These are phyloP conservation scores for Lumnitzera racemosa DNA, from an alignment of 345 rosid species.

Conservation along the genomic window DNA sequence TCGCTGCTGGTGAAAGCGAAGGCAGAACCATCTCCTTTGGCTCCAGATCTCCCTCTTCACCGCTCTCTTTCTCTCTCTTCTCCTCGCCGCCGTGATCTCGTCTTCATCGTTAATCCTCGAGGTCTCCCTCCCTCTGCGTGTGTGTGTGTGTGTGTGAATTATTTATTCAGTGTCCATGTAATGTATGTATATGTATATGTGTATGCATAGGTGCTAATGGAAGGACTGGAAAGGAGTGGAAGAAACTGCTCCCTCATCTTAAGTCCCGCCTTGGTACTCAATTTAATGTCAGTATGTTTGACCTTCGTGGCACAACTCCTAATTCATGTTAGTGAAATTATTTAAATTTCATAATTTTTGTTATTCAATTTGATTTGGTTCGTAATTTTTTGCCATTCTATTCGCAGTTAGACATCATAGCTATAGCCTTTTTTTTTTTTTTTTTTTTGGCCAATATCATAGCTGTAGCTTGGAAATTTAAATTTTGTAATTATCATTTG, in stretches of 20 bases:
- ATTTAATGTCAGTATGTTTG: slow-evolving; percentile 55
- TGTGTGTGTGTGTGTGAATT: background rate
- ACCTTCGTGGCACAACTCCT: background rate
- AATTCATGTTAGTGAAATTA: too few species aligned
- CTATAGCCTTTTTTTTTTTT: too few species aligned
- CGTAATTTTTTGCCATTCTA: too few species aligned
- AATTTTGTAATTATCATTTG: too few species aligned
- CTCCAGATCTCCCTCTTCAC: slow-evolving; percentile 44
- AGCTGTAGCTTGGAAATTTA: too few species aligned
- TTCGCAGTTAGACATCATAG: too few species aligned
- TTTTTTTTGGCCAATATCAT: too few species aligned
- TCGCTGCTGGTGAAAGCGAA: slow-evolving; percentile 16
- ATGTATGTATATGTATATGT: background rate
- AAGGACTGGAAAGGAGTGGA: slow-evolving; percentile 86
- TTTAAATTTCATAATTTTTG: too few species aligned
- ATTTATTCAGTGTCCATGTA: background rate
- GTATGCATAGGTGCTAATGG: slow-evolving; percentile 76
- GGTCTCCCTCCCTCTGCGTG: slow-evolving; percentile 26
- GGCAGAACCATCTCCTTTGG: slow-evolving; percentile 14
- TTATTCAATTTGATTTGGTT: too few species aligned
- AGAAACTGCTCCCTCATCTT: slow-evolving; percentile 75
- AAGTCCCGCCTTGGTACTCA: slow-evolving; percentile 61
- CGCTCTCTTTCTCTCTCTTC: slow-evolving; percentile 31
- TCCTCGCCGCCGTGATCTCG: slow-evolving; percentile 71
- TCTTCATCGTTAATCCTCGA: slow-evolving; percentile 85